Conservation (phyloP, 352 stramenopile genomes). For the Globisporangium paroecandrum region DNA sequence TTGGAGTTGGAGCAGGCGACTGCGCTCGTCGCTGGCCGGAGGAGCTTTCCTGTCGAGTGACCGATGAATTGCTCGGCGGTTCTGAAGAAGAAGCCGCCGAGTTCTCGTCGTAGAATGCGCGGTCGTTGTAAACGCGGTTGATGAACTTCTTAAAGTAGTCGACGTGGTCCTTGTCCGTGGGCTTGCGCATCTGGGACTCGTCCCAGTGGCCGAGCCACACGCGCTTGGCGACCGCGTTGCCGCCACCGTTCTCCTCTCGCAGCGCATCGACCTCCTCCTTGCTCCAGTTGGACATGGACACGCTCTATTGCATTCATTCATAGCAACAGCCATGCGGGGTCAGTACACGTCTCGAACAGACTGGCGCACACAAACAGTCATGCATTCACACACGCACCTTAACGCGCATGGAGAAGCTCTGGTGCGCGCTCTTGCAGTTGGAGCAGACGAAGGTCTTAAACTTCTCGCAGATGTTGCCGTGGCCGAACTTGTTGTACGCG, state of each 20-base stretch:
- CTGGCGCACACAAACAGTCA: neutral
- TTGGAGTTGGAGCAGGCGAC: neutral
- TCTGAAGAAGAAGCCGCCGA: conserved; percentile 6
- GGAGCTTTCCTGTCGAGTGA: conserved; percentile 10
- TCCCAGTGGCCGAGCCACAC: conserved; percentile 30
- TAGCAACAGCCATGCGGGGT: neutral
- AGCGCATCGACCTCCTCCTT: conserved; percentile 89
- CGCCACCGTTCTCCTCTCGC: conserved; percentile 59
- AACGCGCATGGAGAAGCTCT: conserved; percentile 93
- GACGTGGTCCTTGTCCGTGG: conserved; percentile 66
- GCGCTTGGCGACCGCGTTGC: conserved; percentile 21
- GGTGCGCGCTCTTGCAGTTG: conserved; percentile 93
- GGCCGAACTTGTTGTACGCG: conserved; percentile 88
- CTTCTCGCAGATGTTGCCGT: conserved; percentile 92
- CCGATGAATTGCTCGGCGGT: neutral
- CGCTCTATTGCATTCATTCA: conserved; percentile 32
- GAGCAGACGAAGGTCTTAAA: conserved; percentile 93
- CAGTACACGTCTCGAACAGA: neutral
- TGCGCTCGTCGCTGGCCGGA: conserved; percentile 10
- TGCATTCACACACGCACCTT: conserved; percentile 51
- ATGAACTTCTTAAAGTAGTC: conserved; percentile 88
- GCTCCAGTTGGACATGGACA: conserved; percentile 95
- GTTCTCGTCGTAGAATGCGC: conserved; percentile 67
- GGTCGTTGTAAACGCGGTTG: conserved; percentile 81
- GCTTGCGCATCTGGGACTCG: conserved; percentile 63